Evolutionary conservation across 139 green algal species (phyloP).

Genomic region (Chlamydomonas schloesseri): DNA sequence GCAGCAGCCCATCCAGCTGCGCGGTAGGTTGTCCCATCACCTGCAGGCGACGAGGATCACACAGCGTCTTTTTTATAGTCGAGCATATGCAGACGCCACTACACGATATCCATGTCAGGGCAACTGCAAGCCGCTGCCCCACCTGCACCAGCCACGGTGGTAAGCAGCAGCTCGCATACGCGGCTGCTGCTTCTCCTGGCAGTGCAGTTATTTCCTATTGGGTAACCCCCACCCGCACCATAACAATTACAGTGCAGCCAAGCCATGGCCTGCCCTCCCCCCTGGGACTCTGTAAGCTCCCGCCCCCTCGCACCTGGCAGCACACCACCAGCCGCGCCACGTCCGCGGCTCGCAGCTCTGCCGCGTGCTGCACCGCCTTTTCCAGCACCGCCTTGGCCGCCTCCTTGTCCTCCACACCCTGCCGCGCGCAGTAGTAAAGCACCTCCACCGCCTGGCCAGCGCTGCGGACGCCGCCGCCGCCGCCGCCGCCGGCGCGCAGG

Average conservation of each 20-base stretch:
- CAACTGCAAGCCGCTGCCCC: no score
- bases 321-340: conserved; percentile 21
- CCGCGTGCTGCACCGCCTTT: not conserved
- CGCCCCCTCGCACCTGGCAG: conserved; percentile 16
- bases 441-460: not conserved
- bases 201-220: no score
- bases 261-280: no score
- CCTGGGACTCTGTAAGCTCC: no score
- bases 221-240: no score
- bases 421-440: conserved; percentile 7
- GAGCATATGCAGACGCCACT: no score
- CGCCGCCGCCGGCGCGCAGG: not conserved
- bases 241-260: no score
- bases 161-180: no score
- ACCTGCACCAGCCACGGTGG: no score
- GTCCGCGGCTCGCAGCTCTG: conserved; percentile 9
- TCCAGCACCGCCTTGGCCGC: conserved; percentile 8
- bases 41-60: not conserved
- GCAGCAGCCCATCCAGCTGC: not conserved
- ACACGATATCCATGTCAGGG: no score
- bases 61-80: no score
- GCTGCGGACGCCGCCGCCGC: not conserved
- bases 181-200: no score
- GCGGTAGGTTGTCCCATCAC: not conserved
- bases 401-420: conserved; percentile 30